These are phyloP conservation scores for Dipteronia sinensis DNA, from an alignment of 345 rosid genomes.

Conservation along the genomic window DNA sequence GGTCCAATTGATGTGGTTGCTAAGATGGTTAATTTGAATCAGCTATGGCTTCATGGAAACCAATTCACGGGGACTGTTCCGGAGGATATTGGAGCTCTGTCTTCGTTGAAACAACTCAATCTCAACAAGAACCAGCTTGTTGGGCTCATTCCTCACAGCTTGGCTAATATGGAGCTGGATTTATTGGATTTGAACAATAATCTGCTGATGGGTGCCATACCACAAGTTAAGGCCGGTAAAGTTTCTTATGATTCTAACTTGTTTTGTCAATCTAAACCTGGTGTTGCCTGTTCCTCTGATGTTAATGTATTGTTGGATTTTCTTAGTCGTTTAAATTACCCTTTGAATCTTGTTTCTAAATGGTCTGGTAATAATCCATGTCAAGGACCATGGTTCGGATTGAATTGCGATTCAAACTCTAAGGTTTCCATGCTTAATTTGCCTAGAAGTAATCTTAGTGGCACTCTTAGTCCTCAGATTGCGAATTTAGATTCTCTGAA, in stretches of 20 bases:
- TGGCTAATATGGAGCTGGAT: constrained; percentile 45
- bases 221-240: constrained; percentile 43
- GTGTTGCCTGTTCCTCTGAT: constrained; percentile 44
- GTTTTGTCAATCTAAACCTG: constrained; percentile 48
- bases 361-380: constrained; percentile 62
- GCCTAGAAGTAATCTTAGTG: constrained; percentile 46
- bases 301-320: constrained; percentile 44
- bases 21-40: constrained; percentile 40
- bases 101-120: constrained; percentile 42
- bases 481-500: constrained; percentile 43
- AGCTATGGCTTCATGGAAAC: constrained; percentile 62
- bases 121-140: constrained; percentile 46
- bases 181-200: constrained; percentile 48
- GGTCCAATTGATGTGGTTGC: constrained; percentile 44
- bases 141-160: constrained; percentile 51
- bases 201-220: constrained; percentile 46
- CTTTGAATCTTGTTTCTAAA: constrained; percentile 35
- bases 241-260: constrained; percentile 41
- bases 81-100: constrained; percentile 38
- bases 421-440: constrained; percentile 41
- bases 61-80: constrained; percentile 47
- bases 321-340: constrained; percentile 39
- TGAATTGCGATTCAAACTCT: constrained; percentile 40
- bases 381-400: constrained; percentile 42
- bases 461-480: constrained; percentile 44